Conservation (phyloP, 2,329 filamentous ascomycete genomes). For the Ascochyta fabae region DNA sequence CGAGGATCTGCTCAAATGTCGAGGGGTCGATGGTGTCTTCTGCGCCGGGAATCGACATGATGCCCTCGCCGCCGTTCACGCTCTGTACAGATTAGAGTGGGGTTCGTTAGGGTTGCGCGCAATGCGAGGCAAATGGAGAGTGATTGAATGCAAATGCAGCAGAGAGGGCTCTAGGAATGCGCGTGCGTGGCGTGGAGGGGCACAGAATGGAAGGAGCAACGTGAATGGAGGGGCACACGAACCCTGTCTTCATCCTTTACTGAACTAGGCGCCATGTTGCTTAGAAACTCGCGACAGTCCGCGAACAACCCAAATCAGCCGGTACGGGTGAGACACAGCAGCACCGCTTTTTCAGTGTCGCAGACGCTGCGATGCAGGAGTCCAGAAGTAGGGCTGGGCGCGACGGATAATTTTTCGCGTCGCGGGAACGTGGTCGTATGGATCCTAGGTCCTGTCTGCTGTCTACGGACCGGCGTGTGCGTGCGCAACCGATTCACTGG, state of each 20-base stretch:
- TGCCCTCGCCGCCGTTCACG: constrained; percentile 36
- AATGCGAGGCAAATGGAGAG: background rate
- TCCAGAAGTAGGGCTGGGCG: constrained; percentile 16
- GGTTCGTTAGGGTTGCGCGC: constrained; percentile 10
- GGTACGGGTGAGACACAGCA: constrained; percentile 25
- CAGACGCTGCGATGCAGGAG: constrained; percentile 20
- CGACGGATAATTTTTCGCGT: constrained; percentile 33
- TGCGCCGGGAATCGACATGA: constrained; percentile 63
- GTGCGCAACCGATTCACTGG: constrained; percentile 32
- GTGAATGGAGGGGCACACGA: constrained; percentile 40
- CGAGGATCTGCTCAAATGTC: constrained; percentile 94
- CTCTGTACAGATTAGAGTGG: constrained; percentile 27
- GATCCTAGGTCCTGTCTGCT: background rate
- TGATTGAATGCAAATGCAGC: background rate
- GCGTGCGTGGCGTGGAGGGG: constrained; percentile 22
- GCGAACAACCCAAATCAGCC: constrained; percentile 18
- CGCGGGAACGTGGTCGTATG: constrained; percentile 17
- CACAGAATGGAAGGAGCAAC: constrained; percentile 16
- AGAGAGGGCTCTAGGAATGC: constrained; percentile 1
- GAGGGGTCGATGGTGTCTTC: constrained; percentile 77
- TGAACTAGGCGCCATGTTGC: constrained; percentile 42
- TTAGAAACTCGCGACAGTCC: constrained; percentile 26
- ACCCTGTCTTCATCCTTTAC: constrained; percentile 45
- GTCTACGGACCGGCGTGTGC: constrained; percentile 16
- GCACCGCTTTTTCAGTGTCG: constrained; percentile 22